Evolutionary conservation across 768 basidiomycete species (phyloP).

Genomic region (Hebeloma cylindrosporum): DNA sequence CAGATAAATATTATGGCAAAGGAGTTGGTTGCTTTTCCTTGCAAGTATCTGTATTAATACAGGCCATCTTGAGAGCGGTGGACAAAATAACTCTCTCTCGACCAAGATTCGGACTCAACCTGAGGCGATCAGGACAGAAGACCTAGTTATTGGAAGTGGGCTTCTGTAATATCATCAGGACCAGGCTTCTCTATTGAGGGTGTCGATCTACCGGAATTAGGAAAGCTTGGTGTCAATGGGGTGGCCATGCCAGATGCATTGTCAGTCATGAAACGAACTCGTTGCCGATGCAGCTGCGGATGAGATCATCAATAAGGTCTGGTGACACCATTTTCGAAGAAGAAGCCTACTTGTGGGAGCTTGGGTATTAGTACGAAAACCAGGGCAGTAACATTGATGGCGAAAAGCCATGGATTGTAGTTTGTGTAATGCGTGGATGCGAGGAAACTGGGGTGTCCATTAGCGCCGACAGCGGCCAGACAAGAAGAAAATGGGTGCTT

Average conservation of each 20-base stretch:
- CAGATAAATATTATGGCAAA: slow-evolving; percentile 27
- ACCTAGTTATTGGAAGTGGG: slow-evolving; percentile 37
- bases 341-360: slow-evolving; percentile 75
- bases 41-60: slow-evolving; percentile 32
- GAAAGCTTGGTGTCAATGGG: slow-evolving; percentile 59
- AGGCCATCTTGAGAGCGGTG: slow-evolving; percentile 23
- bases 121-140: neutral
- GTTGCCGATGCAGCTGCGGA: slow-evolving; percentile 73
- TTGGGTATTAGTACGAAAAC: slow-evolving; percentile 88
- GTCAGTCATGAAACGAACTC: slow-evolving; percentile 73
- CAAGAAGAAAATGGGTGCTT: slow-evolving; percentile 27
- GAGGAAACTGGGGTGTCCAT: slow-evolving; percentile 65
- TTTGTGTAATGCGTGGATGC: slow-evolving; percentile 98
- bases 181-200: slow-evolving; percentile 32
- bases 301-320: slow-evolving; percentile 6
- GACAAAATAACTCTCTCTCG: no score
- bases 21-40: slow-evolving; percentile 20
- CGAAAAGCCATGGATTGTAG: slow-evolving; percentile 93
- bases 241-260: slow-evolving; percentile 66
- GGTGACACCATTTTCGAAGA: neutral
- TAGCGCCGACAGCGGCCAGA: neutral
- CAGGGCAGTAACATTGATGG: slow-evolving; percentile 82
- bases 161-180: slow-evolving; percentile 45
- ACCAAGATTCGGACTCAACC: no score
- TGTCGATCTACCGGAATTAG: slow-evolving; percentile 51